Base-by-base conservation (phyloP, 176 grass and related monocot genomes). In the Zoysia pacifica region DNA sequence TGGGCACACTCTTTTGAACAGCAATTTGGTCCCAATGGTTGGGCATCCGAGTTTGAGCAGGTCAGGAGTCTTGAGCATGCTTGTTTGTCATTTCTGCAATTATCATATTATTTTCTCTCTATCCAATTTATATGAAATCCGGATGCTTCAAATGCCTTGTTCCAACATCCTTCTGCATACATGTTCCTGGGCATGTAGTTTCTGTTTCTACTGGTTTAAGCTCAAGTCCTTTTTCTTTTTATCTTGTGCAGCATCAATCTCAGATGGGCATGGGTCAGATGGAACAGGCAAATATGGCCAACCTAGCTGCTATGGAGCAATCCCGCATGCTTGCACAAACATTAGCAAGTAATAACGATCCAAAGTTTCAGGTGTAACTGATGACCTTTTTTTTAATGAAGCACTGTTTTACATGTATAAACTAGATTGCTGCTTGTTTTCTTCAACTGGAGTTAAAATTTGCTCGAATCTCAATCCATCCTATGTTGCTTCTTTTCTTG, bases 11-110 rank as follows among this genome's bases (percentile, higher is more conserved):
- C 92, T 70, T 99, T 99, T 76, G 90, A 99, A 43, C 96, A 93
- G 84, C 90, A 87, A 60, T 91, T 93, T 89, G 96, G 96, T 70
- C 65, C 86, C 81, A 99, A 90, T 90, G 96, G 96, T 77, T 99
- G 96, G 96, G 96, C 88, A 43, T 95, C 96, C 81, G 96, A 95
- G 67, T 99, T 93, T 91, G 86, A 93, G 69, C 96, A 99, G 90
- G 96, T 90, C 74, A 87, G 73, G 69, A 59, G 13, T 13, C 11
- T 71, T 81, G 13, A 72, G 65, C 36, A 64, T 75, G 76, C 47
- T 14, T 75, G 28, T 65, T 84, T 76, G 11, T 4, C 55, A 80
- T 75, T 64, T 69, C 73, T 43, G 20, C 70, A 77, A 50, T 16
- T 63, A 66, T 78, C 9, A 49, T 59, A 49, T 80, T 75, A 35